Evolutionary conservation across 2,329 filamentous ascomycete species (phyloP), one percentile per base, ranked within the genome.

Genomic region (Venturia carpophila): DNA sequence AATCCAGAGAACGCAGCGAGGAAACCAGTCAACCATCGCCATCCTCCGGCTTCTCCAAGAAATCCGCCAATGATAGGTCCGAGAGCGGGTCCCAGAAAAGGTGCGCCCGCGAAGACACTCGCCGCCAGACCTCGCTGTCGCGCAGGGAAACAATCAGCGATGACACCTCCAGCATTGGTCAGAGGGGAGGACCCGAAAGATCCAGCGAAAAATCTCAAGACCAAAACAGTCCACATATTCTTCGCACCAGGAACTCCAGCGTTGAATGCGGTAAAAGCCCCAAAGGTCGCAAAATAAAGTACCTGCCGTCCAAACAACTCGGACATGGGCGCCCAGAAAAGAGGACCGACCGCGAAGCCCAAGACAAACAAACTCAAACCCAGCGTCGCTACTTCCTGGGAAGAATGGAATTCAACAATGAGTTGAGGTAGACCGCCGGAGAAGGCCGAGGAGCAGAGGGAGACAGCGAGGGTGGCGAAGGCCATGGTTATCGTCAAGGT

Each of bases 11-110:
- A 77, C 24, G 73, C 77, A n/a, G 72, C 80, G 71, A 86, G 80
- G 61, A 89, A 74, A 1, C 84, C 85, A 72, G 84, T 79, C 27
- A 90, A 83, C 88, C 87, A 90, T 70, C 85, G 79, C 88, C 88
- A 90, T 19, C 86, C 87, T 17, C 80, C 81, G 1, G 80, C 78
- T 72, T 86, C 80, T 11, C 85, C 84, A 1, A 89, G 76, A 72
- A 90, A 91, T 1, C 87, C 87, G 67, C 85, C 85, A 7, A 83
- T 82, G 58, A 90, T 85, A 1, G 88, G 88, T 0, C 87, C 86
- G 71, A 77, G 83, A 64, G 75, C 82, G 0, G 87, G 86, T 0
- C 87, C 87, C 65, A 90, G 77, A 72, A 88, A 89, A 0, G 87
- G 87, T 9, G 86, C 85, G 19, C 84, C 80, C 5, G 87, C 84